Conservation (phyloP, 495 filamentous ascomycete genomes). For the Penicillium canescens region DNA sequence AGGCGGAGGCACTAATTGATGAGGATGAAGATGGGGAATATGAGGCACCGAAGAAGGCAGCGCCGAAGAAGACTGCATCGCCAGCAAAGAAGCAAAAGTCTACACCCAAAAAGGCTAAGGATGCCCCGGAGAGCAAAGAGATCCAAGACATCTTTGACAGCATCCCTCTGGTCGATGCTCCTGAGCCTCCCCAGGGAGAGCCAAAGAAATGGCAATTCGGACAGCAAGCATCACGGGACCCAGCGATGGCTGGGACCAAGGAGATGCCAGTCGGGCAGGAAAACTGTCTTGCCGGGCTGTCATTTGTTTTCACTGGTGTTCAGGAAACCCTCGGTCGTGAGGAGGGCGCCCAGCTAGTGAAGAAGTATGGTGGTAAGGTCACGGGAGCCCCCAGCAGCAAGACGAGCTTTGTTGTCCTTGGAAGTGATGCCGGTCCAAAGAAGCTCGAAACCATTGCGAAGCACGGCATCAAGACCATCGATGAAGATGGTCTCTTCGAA, state of each 20-base stretch:
- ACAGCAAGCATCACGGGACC: constrained; percentile 55
- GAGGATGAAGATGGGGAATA: constrained; percentile 41
- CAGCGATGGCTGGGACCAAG: constrained; percentile 59
- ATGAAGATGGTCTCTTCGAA: constrained; percentile 88
- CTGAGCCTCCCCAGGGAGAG: constrained; percentile 71
- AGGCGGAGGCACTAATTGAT: constrained; percentile 50
- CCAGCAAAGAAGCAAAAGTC: constrained; percentile 62
- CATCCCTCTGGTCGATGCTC: constrained; percentile 77
- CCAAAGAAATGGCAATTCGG: constrained; percentile 71
- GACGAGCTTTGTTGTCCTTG: constrained; percentile 91
- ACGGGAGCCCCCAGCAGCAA: constrained; percentile 83
- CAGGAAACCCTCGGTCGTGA: constrained; percentile 76
- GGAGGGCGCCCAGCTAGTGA: constrained; percentile 85
- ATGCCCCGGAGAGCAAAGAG: constrained; percentile 58
- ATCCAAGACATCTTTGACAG: constrained; percentile 84
- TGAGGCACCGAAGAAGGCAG: constrained; percentile 32
- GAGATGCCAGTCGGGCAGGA: constrained; percentile 83
- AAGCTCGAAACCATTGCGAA: constrained; percentile 87
- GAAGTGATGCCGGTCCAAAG: constrained; percentile 86
- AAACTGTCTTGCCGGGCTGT: constrained; percentile 89
- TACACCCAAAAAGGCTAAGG: constrained; percentile 60
- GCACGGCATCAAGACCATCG: constrained; percentile 80
- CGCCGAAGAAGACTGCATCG: constrained; percentile 28
- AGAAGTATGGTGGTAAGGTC: constrained; percentile 90
- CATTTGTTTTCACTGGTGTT: constrained; percentile 96